Evolutionary conservation across 148 eudicot genomes (phyloP).

Genomic region (Nepenthes gracilis): DNA sequence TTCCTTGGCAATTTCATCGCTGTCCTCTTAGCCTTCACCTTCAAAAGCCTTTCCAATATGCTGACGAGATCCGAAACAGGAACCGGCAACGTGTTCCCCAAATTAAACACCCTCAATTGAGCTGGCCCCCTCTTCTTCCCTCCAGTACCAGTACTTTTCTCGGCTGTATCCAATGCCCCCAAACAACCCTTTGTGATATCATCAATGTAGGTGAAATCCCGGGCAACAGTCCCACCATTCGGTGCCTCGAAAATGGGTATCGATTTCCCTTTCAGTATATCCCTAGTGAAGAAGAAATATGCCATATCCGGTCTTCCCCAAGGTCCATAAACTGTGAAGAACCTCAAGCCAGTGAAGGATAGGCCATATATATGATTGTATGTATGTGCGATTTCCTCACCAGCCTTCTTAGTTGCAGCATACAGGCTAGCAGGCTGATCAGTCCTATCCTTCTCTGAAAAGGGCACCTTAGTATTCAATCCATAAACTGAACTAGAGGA

Average conservation of each 20-base stretch:
- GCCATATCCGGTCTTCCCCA: conserved; percentile 97
- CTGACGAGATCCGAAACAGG: conserved; percentile 74
- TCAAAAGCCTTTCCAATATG: conserved; percentile 62
- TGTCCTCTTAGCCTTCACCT: conserved; percentile 61
- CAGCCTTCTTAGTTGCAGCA: conserved; percentile 84
- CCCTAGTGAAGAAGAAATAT: conserved; percentile 66
- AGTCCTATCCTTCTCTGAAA: conserved; percentile 70
- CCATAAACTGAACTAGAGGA: conserved; percentile 80
- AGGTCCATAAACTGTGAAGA: conserved; percentile 79
- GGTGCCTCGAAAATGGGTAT: conserved; percentile 58
- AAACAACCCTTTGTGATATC: conserved; percentile 85
- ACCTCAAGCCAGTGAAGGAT: conserved; percentile 60
- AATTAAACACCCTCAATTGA: conserved; percentile 63
- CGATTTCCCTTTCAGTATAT: conserved; percentile 57
- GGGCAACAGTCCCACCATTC: conserved; percentile 67
- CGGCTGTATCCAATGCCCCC: conserved; percentile 70
- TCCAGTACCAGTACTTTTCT: conserved; percentile 83
- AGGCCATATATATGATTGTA: conserved; percentile 78
- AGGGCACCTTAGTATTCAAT: conserved; percentile 70
- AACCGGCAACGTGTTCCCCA: conserved; percentile 83
- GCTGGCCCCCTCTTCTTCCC: conserved; percentile 70
- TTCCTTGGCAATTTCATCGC: conserved; percentile 68
- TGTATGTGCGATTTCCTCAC: conserved; percentile 81
- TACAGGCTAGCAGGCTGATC: conserved; percentile 82
- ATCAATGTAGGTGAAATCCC: conserved; percentile 79